Conservation (phyloP, 352 stramenopile species). For the Pythium dissotocum region DNA sequence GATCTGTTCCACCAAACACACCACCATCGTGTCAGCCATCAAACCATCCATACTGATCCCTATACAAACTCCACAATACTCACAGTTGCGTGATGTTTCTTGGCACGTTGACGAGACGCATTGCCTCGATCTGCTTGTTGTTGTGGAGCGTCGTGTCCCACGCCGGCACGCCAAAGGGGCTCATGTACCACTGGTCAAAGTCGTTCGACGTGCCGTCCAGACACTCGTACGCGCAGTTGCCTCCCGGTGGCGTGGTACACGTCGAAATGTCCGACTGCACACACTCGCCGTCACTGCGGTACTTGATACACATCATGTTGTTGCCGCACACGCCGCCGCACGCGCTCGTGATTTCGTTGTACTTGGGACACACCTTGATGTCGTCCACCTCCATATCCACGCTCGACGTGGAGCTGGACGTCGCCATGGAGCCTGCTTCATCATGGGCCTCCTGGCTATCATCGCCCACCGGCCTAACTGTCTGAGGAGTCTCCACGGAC, state of each 20-base stretch:
- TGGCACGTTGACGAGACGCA: constrained; percentile 17
- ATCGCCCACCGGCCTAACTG: not conserved
- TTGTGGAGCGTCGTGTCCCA: constrained; percentile 16
- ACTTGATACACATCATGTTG: constrained; percentile 24
- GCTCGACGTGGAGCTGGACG: not conserved
- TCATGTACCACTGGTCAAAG: constrained; percentile 27
- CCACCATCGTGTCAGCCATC: not conserved
- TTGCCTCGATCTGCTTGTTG: constrained; percentile 23
- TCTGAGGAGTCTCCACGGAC: not conserved
- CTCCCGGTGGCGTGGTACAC: not conserved
- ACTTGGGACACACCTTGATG: constrained; percentile 11
- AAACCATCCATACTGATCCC: not conserved
- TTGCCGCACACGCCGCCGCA: constrained; percentile 22
- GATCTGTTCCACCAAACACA: constrained; percentile 2
- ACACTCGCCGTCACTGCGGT: constrained; percentile 20
- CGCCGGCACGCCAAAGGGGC: constrained; percentile 14
- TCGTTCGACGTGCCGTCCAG: constrained; percentile 18
- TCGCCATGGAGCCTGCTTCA: not conserved
- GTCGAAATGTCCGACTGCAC: not conserved
- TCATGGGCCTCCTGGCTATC: not conserved
- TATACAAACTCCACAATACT: not conserved
- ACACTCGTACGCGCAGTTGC: constrained; percentile 26
- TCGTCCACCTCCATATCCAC: not conserved
- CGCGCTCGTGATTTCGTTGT: constrained; percentile 24
- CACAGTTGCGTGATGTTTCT: constrained; percentile 28